Percentiles rank a stretch among this genome's conserved stretches.
These are phyloP conservation scores for Tricholoma sp. DNA, from an alignment of 768 basidiomycete species.

Conservation along the genomic window DNA sequence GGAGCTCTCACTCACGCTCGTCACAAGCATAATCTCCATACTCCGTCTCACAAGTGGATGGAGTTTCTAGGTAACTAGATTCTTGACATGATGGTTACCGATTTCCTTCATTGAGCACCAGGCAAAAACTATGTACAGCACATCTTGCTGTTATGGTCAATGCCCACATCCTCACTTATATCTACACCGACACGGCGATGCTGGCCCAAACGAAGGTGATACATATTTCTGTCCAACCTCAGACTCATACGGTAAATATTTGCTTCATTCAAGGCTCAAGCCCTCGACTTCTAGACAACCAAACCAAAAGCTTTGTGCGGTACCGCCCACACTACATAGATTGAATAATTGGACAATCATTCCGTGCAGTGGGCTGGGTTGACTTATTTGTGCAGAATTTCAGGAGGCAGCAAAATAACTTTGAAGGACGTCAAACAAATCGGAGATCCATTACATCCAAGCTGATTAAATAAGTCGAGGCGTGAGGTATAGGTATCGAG, in stretches of 20 bases:
- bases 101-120: conserved; percentile 59
- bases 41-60: conserved; percentile 72
- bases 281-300: conserved; percentile 55
- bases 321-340: conserved; percentile 39
- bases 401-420: too few relatives aligned
- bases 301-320: conserved; percentile 47
- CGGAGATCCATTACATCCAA: too few relatives aligned
- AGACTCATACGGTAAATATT: conserved; percentile 50
- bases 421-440: too few relatives aligned
- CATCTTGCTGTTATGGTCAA: conserved; percentile 70
- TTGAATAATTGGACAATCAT: conserved; percentile 42
- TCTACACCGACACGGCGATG: conserved; percentile 50
- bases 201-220: conserved; percentile 33
- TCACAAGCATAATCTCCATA: conserved; percentile 52
- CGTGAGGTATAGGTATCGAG: too few relatives aligned
- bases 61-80: conserved; percentile 76
- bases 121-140: conserved; percentile 64
- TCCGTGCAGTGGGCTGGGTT: conserved; percentile 75
- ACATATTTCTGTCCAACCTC: conserved; percentile 31
- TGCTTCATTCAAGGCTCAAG: conserved; percentile 77
- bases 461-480: too few relatives aligned
- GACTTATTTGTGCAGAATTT: too few relatives aligned
- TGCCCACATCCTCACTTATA: conserved; percentile 63
- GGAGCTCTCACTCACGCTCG: conserved; percentile 73
- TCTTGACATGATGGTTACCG: conserved; percentile 69